These are phyloP conservation scores for Triticum urartu DNA, from an alignment of 176 grass and related monocot species.

Conservation along the genomic window DNA sequence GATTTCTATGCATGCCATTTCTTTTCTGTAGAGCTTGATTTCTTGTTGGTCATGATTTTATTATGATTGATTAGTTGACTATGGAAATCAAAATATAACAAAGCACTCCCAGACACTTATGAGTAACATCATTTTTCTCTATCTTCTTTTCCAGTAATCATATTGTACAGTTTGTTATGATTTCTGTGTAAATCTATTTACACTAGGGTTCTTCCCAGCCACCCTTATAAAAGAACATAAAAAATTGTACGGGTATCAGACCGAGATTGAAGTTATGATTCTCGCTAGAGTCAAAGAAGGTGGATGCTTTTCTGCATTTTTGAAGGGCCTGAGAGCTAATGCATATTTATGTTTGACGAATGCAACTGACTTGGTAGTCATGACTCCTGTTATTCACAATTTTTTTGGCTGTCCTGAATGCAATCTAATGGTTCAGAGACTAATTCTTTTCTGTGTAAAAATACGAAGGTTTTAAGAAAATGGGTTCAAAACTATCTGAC, in stretches of 20 bases:
- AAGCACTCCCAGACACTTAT: not conserved
- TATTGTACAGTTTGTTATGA: not conserved
- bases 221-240: not conserved
- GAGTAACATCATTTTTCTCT: not conserved
- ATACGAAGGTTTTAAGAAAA: too few relatives aligned
- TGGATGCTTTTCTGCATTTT: not conserved
- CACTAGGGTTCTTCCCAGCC: not conserved
- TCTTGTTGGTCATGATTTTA: not conserved
- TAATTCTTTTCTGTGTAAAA: too few relatives aligned
- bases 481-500: not conserved
- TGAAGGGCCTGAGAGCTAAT: not conserved
- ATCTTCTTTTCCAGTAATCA: not conserved
- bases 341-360: not conserved
- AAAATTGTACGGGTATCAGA: not conserved
- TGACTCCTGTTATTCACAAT: not conserved
- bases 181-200: not conserved
- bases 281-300: not conserved
- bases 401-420: not conserved
- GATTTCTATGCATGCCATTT: constrained; percentile 5
- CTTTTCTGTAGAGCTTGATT: constrained; percentile 6
- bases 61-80: not conserved
- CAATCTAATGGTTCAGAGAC: too few relatives aligned
- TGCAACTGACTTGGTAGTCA: not conserved
- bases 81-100: not conserved
- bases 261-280: not conserved